Evolutionary conservation across 1,139 yeast species (phyloP), one percentile per base, ranked within the genome.

Genomic region (Hansenula lynferdii): DNA sequence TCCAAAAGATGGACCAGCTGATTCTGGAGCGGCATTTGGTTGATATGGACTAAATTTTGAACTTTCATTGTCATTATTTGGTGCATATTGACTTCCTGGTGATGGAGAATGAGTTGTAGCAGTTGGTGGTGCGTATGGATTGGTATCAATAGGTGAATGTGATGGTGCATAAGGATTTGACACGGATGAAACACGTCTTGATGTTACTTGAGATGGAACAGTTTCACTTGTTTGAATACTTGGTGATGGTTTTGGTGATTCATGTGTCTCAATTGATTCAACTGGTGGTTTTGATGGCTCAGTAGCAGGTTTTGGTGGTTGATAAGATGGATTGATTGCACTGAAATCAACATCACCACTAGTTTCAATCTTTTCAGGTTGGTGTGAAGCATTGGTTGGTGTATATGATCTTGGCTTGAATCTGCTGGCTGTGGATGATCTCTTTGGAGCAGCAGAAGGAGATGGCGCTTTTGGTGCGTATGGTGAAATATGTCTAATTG

Each of bases 401-500:
- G 47, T 36, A 20, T 42, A 44, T 3, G 48, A 38, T 34, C 43
- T 46, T 27, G 53, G 50, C n/a, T 47, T 38, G 29, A 42, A 48
- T 40, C 51, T 43, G 19, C 40, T 43, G 8, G 47, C 39, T 5
- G 43, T 37, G 14, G 42, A 36, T 21, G 43, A 43, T 39, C 40
- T 44, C 31, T 28, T 39, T 23, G 42, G 37, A 1, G 23, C 27
- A 15, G 42, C 44, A 16, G 49, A 39, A 36, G 46, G 49, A 15
- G 51, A 40, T n/a, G n/a, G 16, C 41, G 49, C 51, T 4, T 61
- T 58, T 14, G 75, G 73, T 3, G 73, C 72, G 48, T 69, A 68
- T 8, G 35, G 34, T 11, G 35, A 33, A 4, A 27, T 16, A 17
- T 18, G 19, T 21, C n/a, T 12, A 11, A 20, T 35, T 29, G 18